A percentile compares a stretch with the other conserved stretches of the same genome.
Conservation (phyloP, 768 basidiomycete genomes). For the Punctularia strigosozonata region DNA sequence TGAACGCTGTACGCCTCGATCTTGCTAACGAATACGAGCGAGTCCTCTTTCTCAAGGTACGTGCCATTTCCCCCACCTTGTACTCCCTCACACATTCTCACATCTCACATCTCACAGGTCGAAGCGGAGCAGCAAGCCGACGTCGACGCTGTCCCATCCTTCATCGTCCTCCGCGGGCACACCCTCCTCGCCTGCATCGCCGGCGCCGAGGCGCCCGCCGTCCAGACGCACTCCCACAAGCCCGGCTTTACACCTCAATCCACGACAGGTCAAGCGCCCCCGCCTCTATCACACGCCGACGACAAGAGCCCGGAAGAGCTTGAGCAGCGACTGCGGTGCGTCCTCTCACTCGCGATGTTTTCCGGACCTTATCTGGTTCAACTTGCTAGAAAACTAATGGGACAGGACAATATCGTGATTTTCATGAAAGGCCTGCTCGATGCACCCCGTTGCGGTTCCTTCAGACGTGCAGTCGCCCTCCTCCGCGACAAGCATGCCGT, state of each 20-base stretch:
- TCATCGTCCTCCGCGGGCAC: conserved; percentile 80
- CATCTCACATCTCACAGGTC: conserved; percentile 32
- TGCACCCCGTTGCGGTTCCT: conserved; percentile 53
- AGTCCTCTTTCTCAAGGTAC: conserved; percentile 66
- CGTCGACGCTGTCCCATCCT: conserved; percentile 81
- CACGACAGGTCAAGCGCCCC: conserved; percentile 33
- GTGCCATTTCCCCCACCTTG: conserved; percentile 5
- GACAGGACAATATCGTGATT: conserved; percentile 44
- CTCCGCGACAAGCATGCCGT: conserved; percentile 34
- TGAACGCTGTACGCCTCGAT: conserved; percentile 71
- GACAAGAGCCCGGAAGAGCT: conserved; percentile 58
- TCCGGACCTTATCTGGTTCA: too few relatives aligned
- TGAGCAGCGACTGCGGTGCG: conserved; percentile 48
- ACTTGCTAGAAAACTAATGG: conserved; percentile 68
- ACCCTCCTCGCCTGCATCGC: conserved; percentile 65
- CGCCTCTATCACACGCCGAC: conserved; percentile 13
- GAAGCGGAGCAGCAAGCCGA: conserved; percentile 75
- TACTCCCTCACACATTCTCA: background rate
- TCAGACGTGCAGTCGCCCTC: conserved; percentile 40
- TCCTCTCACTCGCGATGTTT: too few relatives aligned
- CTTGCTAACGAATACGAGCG: conserved; percentile 60
- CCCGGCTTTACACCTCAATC: conserved; percentile 17
- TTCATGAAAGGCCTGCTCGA: conserved; percentile 61
- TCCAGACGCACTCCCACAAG: conserved; percentile 50
- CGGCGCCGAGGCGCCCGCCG: conserved; percentile 65